These are phyloP conservation scores for Xerocomus brunneocitrinus DNA, from an alignment of 768 basidiomycete species.

Conservation along the genomic window DNA sequence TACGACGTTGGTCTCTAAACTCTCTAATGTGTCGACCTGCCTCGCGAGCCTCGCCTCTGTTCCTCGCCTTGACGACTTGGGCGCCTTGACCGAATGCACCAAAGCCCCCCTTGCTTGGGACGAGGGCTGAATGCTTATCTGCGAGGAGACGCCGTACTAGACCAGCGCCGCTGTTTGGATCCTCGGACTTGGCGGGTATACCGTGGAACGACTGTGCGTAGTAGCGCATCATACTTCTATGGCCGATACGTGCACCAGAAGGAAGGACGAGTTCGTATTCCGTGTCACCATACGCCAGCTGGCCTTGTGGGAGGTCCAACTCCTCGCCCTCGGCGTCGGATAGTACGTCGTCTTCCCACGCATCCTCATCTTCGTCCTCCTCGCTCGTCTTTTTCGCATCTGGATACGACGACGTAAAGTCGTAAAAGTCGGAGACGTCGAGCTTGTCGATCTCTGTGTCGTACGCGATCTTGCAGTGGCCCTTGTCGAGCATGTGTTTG, in stretches of 20 bases:
- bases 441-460: constrained; percentile 74
- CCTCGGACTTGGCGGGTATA: constrained; percentile 43
- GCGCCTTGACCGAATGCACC: constrained; percentile 82
- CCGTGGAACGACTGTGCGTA: constrained; percentile 77
- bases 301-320: constrained; percentile 40
- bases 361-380: constrained; percentile 31
- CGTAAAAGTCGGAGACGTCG: constrained; percentile 90
- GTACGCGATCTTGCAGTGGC: constrained; percentile 95
- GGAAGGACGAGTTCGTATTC: constrained; percentile 87
- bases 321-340: constrained; percentile 34
- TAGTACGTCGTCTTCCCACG: constrained; percentile 34
- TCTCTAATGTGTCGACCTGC: constrained; percentile 84
- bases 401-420: constrained; percentile 82
- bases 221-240: constrained; percentile 81
- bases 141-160: constrained; percentile 73
- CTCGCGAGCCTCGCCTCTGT: constrained; percentile 91
- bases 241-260: constrained; percentile 88
- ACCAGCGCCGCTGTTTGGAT: constrained; percentile 68
- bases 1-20: constrained; percentile 73
- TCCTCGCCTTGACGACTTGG: constrained; percentile 84
- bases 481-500: constrained; percentile 95
- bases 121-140: constrained; percentile 80
- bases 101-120: constrained; percentile 80
- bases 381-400: constrained; percentile 8
- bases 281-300: constrained; percentile 75